phyloP scores from a whole-genome alignment of 1,139 yeast genomes.

The Arxiozyma heterogenica region DNA sequence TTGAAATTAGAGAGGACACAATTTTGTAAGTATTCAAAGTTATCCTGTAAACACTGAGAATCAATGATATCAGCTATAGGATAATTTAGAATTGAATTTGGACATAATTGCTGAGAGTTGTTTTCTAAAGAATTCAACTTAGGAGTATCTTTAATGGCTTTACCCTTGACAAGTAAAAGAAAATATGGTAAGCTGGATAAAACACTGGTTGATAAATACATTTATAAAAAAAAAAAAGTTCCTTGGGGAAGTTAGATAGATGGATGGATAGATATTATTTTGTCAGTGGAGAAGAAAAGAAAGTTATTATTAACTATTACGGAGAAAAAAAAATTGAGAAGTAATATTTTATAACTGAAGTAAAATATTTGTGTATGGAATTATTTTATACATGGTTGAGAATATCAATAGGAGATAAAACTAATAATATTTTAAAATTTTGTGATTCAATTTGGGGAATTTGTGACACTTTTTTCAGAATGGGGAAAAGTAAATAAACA shows the following conservation, averaged over 20 bases:
- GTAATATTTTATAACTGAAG: no score
- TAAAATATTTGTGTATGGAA: no score
- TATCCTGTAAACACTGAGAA: background rate
- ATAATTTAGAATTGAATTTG: background rate
- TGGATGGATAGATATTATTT: background rate
- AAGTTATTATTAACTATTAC: background rate
- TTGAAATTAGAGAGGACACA: constrained; percentile 12
- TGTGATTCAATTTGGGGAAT: background rate
- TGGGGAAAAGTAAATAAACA: background rate
- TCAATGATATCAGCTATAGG: background rate
- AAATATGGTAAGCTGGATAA: background rate
- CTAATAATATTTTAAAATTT: no score
- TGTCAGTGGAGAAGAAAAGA: background rate
- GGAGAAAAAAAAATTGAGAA: no score
- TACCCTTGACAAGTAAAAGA: background rate
- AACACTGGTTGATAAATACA: background rate
- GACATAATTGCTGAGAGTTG: background rate
- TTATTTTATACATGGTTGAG: background rate
- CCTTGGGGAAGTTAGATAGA: background rate
- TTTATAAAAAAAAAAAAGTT: background rate
- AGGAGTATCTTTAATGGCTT: background rate
- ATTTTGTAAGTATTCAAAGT: constrained; percentile 5
- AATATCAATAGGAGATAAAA: background rate
- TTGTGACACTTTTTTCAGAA: background rate
- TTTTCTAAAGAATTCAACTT: background rate